Evolutionary conservation across 495 filamentous ascomycete species (phyloP).

Genomic region (Trichoderma asperelloides): DNA sequence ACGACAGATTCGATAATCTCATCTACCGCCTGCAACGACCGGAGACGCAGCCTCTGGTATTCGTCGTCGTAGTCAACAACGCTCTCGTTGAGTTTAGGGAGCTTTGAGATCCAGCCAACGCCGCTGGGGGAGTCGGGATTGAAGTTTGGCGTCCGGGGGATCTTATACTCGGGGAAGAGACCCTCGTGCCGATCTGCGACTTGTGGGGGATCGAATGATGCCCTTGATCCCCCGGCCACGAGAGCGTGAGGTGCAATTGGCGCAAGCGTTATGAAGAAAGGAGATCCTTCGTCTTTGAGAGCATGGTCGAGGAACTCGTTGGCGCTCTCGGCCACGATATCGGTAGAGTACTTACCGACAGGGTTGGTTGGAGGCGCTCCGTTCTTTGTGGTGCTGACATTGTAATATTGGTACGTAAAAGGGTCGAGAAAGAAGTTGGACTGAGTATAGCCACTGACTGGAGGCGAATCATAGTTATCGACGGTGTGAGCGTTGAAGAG

Average conservation of each 20-base stretch:
- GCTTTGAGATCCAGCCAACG: slow-evolving; percentile 51
- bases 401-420: slow-evolving; percentile 62
- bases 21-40: slow-evolving; percentile 58
- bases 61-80: slow-evolving; percentile 58
- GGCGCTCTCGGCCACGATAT: slow-evolving; percentile 56
- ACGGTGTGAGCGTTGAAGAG: slow-evolving; percentile 58
- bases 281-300: slow-evolving; percentile 31
- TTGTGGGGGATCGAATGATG: slow-evolving; percentile 43
- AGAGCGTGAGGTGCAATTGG: slow-evolving; percentile 62
- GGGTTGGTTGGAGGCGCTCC: slow-evolving; percentile 47
- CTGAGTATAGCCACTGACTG: slow-evolving; percentile 45
- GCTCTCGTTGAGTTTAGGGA: slow-evolving; percentile 42
- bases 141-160: slow-evolving; percentile 46
- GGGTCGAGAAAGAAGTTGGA: slow-evolving; percentile 66
- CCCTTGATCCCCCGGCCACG: slow-evolving; percentile 17
- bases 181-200: slow-evolving; percentile 38
- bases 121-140: slow-evolving; percentile 46
- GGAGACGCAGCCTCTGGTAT: slow-evolving; percentile 56
- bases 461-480: slow-evolving; percentile 50
- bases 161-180: slow-evolving; percentile 36
- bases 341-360: slow-evolving; percentile 48
- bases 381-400: slow-evolving; percentile 58
- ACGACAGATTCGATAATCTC: slow-evolving; percentile 57
- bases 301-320: slow-evolving; percentile 57
- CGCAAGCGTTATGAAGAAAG: slow-evolving; percentile 61